Conservation (phyloP, 2,329 filamentous ascomycete species). For the Verticillium longisporum region DNA sequence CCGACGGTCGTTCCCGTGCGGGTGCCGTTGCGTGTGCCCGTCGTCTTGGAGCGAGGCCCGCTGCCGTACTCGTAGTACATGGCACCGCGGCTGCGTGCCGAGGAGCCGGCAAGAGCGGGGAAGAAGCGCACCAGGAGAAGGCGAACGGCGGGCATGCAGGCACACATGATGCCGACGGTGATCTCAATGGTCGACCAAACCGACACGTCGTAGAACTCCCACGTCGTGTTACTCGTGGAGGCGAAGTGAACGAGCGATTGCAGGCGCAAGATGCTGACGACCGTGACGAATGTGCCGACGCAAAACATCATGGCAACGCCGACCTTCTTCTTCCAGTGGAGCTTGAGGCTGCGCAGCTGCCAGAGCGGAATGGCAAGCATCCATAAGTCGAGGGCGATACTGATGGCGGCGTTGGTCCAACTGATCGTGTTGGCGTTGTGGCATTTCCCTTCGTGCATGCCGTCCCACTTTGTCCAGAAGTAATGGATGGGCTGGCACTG, state of each 20-base stretch:
- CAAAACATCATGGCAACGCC: conserved; percentile 36
- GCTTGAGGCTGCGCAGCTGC: conserved; percentile 26
- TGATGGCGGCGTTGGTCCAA: conserved; percentile 40
- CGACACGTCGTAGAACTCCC: conserved; percentile 16
- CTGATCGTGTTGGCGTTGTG: conserved; percentile 34
- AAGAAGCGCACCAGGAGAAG: conserved; percentile 22
- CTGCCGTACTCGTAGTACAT: conserved; percentile 9
- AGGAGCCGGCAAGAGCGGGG: conserved; percentile 15
- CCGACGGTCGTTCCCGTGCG: neutral
- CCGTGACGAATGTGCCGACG: conserved; percentile 28
- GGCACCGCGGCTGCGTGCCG: conserved; percentile 7
- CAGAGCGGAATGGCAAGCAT: conserved; percentile 39
- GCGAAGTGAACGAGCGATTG: conserved; percentile 17
- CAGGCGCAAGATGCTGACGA: conserved; percentile 20
- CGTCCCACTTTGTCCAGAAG: conserved; percentile 47
- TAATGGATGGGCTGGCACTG: conserved; percentile 39
- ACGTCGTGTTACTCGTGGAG: conserved; percentile 14
- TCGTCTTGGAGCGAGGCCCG: conserved; percentile 1
- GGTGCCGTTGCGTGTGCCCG: neutral
- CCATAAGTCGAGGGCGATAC: conserved; percentile 39
- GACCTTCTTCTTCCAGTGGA: conserved; percentile 36
- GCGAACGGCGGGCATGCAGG: conserved; percentile 23
- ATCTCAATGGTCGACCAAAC: conserved; percentile 28
- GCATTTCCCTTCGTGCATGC: conserved; percentile 34
- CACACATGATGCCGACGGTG: conserved; percentile 27